Evolutionary conservation across 768 basidiomycete species (phyloP).

Genomic region (Hysterangium stoloniferum): DNA sequence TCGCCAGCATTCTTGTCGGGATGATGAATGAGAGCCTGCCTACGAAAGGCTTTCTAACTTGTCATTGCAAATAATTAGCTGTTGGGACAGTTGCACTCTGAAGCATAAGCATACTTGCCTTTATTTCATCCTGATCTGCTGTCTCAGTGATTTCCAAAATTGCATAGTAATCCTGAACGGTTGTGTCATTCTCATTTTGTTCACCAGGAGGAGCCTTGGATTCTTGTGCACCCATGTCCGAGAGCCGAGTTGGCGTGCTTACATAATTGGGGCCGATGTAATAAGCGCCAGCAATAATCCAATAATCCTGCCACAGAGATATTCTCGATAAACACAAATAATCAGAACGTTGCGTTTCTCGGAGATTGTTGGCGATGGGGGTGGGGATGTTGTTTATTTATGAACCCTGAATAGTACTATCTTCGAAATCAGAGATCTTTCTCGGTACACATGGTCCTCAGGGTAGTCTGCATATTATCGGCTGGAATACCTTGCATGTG

Average conservation of each 20-base stretch:
- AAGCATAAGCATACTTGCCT: constrained; percentile 35
- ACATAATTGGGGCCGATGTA: not conserved
- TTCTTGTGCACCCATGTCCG: constrained; percentile 60
- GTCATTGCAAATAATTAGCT: constrained; percentile 10
- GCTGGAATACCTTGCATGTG: no score
- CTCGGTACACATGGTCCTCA: no score
- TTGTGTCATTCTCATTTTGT: constrained; percentile 17
- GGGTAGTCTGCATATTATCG: no score
- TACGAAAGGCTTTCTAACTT: constrained; percentile 69
- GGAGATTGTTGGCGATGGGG: no score
- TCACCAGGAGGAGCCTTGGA: constrained; percentile 37
- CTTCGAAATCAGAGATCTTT: no score
- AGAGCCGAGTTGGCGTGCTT: not conserved
- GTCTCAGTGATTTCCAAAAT: constrained; percentile 74
- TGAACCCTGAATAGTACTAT: no score
- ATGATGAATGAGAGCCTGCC: constrained; percentile 76
- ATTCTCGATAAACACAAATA: no score
- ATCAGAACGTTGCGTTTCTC: no score
- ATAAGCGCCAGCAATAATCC: no score
- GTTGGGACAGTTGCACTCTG: not conserved
- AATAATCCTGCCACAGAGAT: no score
- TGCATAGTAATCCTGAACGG: constrained; percentile 66
- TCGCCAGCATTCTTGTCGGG: constrained; percentile 85
- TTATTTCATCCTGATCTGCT: constrained; percentile 85
- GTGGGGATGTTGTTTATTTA: no score